These are phyloP conservation scores for Trichomonas gallinae DNA, from an alignment of 208 protist species.

Conservation along the genomic window DNA sequence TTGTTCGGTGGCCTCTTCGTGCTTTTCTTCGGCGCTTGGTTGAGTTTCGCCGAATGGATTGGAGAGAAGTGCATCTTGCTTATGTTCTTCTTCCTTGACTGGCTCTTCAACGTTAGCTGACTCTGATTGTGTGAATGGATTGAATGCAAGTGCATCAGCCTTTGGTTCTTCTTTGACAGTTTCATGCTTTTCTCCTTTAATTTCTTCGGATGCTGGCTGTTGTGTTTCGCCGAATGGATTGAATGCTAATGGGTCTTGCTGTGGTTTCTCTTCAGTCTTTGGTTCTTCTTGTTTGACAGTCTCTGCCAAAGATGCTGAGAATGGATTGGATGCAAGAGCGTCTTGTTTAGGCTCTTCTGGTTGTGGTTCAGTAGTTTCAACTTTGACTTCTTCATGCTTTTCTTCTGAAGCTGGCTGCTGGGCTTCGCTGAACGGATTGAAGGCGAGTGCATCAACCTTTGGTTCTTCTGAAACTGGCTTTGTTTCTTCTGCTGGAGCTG, in stretches of 20 bases:
- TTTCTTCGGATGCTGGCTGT: too few relatives aligned
- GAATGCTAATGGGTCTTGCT: neutral
- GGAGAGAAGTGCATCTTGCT: neutral
- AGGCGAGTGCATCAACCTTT: neutral
- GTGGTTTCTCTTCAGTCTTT: neutral
- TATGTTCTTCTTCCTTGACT: neutral
- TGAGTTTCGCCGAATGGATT: neutral
- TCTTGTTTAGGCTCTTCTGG: too few relatives aligned
- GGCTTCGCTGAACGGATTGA: too few relatives aligned
- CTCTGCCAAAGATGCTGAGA: too few relatives aligned
- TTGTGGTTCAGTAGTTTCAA: too few relatives aligned
- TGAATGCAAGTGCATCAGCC: neutral
- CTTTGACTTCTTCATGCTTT: too few relatives aligned
- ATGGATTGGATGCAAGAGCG: too few relatives aligned
- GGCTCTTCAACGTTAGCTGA: neutral
- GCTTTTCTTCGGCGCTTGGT: neutral
- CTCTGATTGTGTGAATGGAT: neutral
- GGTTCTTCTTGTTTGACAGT: neutral
- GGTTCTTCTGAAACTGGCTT: neutral
- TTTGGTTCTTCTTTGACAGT: neutral
- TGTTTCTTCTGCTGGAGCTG: neutral
- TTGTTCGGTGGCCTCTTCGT: neutral
- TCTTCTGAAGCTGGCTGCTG: too few relatives aligned
- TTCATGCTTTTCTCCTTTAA: too few relatives aligned
- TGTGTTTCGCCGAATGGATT: neutral